phyloP scores from a whole-genome alignment of 371 early-diverging fungal genomes.

The Haplosporangium sp. region DNA sequence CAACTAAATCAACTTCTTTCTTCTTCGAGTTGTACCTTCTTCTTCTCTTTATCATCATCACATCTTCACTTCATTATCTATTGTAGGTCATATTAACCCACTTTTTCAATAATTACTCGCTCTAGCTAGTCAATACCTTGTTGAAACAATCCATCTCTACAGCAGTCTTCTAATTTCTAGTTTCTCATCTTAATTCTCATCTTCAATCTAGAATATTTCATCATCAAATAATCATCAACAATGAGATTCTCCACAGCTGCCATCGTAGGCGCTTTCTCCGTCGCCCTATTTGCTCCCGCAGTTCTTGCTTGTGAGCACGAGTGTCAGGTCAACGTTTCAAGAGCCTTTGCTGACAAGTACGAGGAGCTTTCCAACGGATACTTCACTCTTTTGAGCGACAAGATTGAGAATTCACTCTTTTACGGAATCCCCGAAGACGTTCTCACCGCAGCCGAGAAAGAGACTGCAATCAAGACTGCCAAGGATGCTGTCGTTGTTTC shows the following conservation, averaged over 20 bases:
- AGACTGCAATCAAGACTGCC: constrained; percentile 16
- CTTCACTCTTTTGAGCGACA: constrained; percentile 33
- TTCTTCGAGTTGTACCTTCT: background rate
- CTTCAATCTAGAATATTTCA: background rate
- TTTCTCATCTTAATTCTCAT: background rate
- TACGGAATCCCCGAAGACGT: constrained; percentile 35
- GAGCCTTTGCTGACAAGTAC: constrained; percentile 66
- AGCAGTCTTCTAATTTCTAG: background rate
- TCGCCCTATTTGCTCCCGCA: constrained; percentile 41
- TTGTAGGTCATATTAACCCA: background rate
- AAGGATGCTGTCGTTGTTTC: constrained; percentile 22
- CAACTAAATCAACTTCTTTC: constrained; percentile 2
- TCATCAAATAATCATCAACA: background rate
- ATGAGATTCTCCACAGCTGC: constrained; percentile 47
- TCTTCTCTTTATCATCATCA: background rate
- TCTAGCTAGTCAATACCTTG: too few relatives aligned
- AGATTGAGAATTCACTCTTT: constrained; percentile 48
- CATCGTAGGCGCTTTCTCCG: constrained; percentile 34
- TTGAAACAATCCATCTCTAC: background rate
- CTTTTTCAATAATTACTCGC: too few relatives aligned
- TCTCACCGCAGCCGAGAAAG: constrained; percentile 8
- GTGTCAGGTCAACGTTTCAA: constrained; percentile 66
- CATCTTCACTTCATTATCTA: background rate
- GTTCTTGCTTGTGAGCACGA: constrained; percentile 67
- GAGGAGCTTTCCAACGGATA: constrained; percentile 36